Evolutionary conservation across 2,329 filamentous ascomycete species (phyloP).

Genomic region (Xylariaceae sp.): DNA sequence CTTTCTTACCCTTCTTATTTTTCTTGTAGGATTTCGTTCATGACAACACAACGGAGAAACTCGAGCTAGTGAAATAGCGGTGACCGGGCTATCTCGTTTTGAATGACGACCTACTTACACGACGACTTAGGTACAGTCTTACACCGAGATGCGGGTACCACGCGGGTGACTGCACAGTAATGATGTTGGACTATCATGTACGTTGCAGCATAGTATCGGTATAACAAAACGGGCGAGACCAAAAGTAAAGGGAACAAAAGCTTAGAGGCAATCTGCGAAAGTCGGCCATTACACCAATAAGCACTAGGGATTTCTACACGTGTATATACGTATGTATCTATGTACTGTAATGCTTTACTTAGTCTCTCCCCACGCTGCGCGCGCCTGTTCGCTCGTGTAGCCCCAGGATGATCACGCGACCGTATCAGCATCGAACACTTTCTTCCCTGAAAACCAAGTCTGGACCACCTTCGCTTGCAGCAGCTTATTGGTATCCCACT

Average conservation of each 20-base stretch:
- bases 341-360: too few relatives aligned
- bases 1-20: neutral
- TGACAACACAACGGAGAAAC: neutral
- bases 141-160: too few relatives aligned
- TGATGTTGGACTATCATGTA: too few relatives aligned
- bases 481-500: conserved; percentile 48
- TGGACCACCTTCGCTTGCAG: conserved; percentile 47
- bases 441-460: conserved; percentile 52
- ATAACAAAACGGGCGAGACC: too few relatives aligned
- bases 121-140: too few relatives aligned
- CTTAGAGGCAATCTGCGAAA: too few relatives aligned
- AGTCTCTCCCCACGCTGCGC: conserved; percentile 7
- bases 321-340: too few relatives aligned
- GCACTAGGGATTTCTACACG: too few relatives aligned
- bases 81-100: neutral
- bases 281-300: too few relatives aligned
- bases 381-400: conserved; percentile 9
- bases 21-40: neutral
- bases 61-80: conserved; percentile 7
- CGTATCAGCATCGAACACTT: conserved; percentile 40
- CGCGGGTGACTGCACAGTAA: too few relatives aligned
- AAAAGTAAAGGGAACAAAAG: too few relatives aligned
- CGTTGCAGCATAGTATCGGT: too few relatives aligned
- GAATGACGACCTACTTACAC: neutral
- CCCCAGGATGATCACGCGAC: conserved; percentile 9